phyloP scores from a whole-genome alignment of 1,139 yeast genomes.

The Geotrichum aggregatum region DNA sequence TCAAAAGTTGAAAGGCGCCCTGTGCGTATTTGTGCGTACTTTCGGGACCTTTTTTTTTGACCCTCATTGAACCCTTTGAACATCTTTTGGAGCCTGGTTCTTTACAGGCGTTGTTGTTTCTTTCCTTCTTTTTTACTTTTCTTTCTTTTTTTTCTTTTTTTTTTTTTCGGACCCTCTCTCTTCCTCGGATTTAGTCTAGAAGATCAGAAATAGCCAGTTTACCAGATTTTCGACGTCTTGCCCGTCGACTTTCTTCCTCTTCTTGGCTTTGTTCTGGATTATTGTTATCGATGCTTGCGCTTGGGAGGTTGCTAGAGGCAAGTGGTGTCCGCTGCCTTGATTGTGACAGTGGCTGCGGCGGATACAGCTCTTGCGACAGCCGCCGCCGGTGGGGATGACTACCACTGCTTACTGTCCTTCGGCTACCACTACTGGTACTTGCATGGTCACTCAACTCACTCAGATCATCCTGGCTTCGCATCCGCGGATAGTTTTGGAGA shows the following conservation, averaged over 20 bases:
- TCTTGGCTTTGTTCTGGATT: slow-evolving; percentile 1
- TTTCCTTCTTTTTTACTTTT: too few species aligned
- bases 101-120: too few species aligned
- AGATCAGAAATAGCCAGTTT: slow-evolving; percentile 20
- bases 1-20: too few species aligned
- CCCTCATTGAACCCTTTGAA: too few species aligned
- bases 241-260: slow-evolving; percentile 6
- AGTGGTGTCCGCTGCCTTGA: slow-evolving; percentile 41
- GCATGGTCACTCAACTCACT: slow-evolving; percentile 25
- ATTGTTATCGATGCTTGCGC: slow-evolving; percentile 10
- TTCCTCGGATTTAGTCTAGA: slow-evolving; percentile 14
- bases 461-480: slow-evolving; percentile 45
- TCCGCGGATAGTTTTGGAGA: slow-evolving; percentile 37
- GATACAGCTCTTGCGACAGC: slow-evolving; percentile 33
- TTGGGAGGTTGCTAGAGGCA: slow-evolving; percentile 13
- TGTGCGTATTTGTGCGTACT: too few species aligned
- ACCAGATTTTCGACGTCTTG: slow-evolving; percentile 15
- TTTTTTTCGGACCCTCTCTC: too few species aligned
- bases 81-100: too few species aligned
- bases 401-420: neutral
- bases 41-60: too few species aligned
- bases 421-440: slow-evolving; percentile 34
- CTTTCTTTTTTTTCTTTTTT: too few species aligned
- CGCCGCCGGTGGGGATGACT: slow-evolving; percentile 27
- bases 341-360: slow-evolving; percentile 25